Conservation (phyloP, 2,329 filamentous ascomycete genomes). For the Alternaria metachromatica region DNA sequence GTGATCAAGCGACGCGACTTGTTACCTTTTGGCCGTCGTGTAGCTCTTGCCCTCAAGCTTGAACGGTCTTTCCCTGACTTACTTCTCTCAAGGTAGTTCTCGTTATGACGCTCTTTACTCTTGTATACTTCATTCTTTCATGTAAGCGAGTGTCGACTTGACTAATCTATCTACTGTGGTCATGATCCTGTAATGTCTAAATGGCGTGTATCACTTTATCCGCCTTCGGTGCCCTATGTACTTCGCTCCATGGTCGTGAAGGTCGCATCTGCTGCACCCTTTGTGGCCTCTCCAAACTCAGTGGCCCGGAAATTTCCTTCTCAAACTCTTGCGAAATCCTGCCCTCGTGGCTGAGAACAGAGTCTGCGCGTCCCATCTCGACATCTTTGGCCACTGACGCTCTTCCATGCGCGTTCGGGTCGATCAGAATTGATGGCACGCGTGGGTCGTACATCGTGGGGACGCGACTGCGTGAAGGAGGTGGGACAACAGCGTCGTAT, state of each 20-base stretch:
- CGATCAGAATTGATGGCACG: conserved; percentile 13
- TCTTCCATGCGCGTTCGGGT: conserved; percentile 26
- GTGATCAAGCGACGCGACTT: not conserved
- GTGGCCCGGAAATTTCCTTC: conserved; percentile 21
- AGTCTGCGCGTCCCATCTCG: conserved; percentile 22
- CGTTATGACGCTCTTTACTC: too few species aligned
- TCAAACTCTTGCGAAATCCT: conserved; percentile 7
- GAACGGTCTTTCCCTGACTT: not conserved
- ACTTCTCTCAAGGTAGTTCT: too few species aligned
- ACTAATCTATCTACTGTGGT: not conserved
- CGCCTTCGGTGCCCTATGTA: conserved; percentile 8
- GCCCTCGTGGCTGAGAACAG: conserved; percentile 20
- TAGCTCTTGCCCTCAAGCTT: not conserved
- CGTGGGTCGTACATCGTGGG: conserved; percentile 35
- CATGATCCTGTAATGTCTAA: not conserved
- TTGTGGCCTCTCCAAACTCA: conserved; percentile 27
- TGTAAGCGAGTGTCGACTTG: not conserved
- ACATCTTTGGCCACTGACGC: conserved; percentile 12
- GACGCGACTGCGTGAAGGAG: conserved; percentile 17
- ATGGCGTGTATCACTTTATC: conserved; percentile 16
- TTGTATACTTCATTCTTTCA: not conserved
- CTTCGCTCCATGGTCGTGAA: conserved; percentile 39
- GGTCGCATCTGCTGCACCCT: conserved; percentile 25
- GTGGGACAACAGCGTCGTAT: conserved; percentile 26
- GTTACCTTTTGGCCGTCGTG: not conserved